Evolutionary conservation across 2,329 filamentous ascomycete species (phyloP).

Genomic region (Microcera coccophila): DNA sequence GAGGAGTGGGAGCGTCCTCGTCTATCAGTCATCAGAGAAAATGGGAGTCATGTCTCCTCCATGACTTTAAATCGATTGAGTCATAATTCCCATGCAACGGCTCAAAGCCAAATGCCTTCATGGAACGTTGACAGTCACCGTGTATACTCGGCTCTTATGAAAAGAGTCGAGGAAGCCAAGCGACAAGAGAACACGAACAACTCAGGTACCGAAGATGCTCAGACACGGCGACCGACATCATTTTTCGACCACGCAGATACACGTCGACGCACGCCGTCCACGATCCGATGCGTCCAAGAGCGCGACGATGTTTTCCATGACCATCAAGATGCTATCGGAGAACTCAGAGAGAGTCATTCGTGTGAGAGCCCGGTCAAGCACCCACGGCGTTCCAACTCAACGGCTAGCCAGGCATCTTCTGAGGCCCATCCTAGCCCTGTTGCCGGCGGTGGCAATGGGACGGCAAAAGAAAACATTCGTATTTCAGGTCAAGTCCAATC

Average conservation of each 20-base stretch:
- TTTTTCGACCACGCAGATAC: slow-evolving; percentile 3
- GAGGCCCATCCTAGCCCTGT: not conserved
- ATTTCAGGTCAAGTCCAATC: slow-evolving; percentile 12
- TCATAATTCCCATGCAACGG: slow-evolving; percentile 11
- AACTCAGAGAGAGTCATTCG: not conserved
- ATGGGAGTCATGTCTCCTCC: slow-evolving; percentile 39
- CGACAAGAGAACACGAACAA: slow-evolving; percentile 5
- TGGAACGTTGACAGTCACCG: slow-evolving; percentile 51
- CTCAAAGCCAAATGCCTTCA: slow-evolving; percentile 23
- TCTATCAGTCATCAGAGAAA: slow-evolving; percentile 62
- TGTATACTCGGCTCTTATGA: slow-evolving; percentile 63
- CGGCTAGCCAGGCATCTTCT: not conserved
- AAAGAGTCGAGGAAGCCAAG: slow-evolving; percentile 43
- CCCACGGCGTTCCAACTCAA: not conserved
- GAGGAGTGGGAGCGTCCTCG: slow-evolving; percentile 52
- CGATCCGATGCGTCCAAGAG: slow-evolving; percentile 32
- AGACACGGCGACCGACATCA: slow-evolving; percentile 1
- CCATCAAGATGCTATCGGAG: not conserved
- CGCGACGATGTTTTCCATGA: slow-evolving; percentile 34
- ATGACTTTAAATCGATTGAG: slow-evolving; percentile 30
- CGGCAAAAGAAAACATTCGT: not conserved
- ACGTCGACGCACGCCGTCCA: slow-evolving; percentile 22
- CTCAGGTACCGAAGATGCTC: not conserved
- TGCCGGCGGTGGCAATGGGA: not conserved
- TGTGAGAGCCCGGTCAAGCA: slow-evolving; percentile 5